Base-by-base conservation (phyloP, 2,329 filamentous ascomycete species). In the Pochonia chlamydosporia region DNA sequence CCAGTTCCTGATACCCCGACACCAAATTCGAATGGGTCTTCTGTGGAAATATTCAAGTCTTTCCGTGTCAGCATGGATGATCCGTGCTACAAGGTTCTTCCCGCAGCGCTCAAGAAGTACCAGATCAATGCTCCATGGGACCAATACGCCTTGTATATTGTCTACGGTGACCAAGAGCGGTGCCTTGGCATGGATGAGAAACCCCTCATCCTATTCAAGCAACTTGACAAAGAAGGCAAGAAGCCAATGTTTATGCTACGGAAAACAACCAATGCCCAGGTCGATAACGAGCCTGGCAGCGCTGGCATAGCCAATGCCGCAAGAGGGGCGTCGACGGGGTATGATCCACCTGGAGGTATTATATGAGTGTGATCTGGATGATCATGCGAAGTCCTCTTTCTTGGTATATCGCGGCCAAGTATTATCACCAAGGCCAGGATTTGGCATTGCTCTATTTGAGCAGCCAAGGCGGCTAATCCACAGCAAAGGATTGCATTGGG, bases 161-260 rank as follows among this genome's bases (percentile, higher is more conserved):
- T 99, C 4, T 96, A 96, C 59, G 93, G 93, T n/a, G 91, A 97
- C 60, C 90, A 97, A 67, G 93, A 99, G 70, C 84, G 93, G 13
- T 97, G 92, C 64, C 70, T 99, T 31, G 89, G 87, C 1, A 74
- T 96, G 55, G 87, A 97, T 49, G 93, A 99, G 69, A 92, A 95
- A 60, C 93, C 93, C 9, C 72, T 99, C 49, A 95, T 96, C 52
- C 70, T 99, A 52, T 99, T 99, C 71, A 99, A 99, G 70, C 91
- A 97, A 64, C 73, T 99, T 48, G 91, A 97, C 63, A 91, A 91
- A 65, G 93, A 97, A 71, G 93, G 93, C 40, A 87, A 95, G 69
- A 99, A 97, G 65, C 93, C 93, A 20, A 97, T 97, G 93, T 99
- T 99, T 62, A 99, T 99, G 93, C 73, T 99, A 48, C 75, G 93